Conservation (phyloP, 306 rosid genomes). For the Crataegus laevigata region DNA sequence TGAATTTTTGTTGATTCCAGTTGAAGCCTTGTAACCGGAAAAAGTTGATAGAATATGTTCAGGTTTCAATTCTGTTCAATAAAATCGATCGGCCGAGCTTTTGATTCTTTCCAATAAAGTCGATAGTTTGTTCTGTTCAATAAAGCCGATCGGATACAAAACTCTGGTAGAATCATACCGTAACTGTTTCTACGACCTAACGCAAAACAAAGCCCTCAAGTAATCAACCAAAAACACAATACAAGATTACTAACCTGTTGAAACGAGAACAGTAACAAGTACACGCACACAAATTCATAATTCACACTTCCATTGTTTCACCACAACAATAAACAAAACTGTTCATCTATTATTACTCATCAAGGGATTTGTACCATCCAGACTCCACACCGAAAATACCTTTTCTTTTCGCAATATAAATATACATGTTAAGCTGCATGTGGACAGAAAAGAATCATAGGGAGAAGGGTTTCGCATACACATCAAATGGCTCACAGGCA, state of each 20-base stretch:
- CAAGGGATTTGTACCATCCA: not conserved
- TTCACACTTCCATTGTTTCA: not conserved
- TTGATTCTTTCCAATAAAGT: too few species aligned
- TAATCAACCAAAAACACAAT: not conserved
- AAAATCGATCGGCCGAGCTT: too few species aligned
- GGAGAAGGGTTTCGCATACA: slow-evolving; percentile 63
- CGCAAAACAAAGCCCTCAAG: not conserved
- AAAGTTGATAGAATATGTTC: too few species aligned
- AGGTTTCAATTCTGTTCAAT: too few species aligned
- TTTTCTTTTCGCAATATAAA: not conserved
- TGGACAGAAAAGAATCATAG: slow-evolving; percentile 30
- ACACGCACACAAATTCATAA: not conserved
- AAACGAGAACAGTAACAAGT: not conserved
- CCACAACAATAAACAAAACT: not conserved
- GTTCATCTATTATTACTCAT: not conserved
- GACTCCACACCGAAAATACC: not conserved
- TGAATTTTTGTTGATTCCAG: too few species aligned
- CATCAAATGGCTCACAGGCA: slow-evolving; percentile 68
- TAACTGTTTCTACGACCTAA: not conserved
- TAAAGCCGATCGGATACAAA: not conserved
- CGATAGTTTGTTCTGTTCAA: too few species aligned
- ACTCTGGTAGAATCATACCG: not conserved
- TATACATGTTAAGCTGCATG: not conserved
- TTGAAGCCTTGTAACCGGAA: too few species aligned
- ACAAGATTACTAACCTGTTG: not conserved